Conservation (phyloP, 1,284 basidiomycete species). For the Cryptococcus sp. region DNA sequence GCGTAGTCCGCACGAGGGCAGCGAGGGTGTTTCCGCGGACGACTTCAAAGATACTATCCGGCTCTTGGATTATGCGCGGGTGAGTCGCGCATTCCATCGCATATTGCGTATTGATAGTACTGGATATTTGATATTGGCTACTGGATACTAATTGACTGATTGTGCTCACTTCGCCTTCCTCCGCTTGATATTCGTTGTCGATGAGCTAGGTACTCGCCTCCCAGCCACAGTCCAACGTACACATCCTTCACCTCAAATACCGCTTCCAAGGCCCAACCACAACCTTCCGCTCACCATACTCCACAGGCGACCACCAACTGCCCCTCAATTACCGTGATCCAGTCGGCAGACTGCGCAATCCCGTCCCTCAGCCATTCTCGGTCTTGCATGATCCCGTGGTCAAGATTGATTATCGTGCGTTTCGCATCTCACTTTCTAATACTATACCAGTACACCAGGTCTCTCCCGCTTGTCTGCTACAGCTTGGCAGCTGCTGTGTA, state of each 20-base stretch:
- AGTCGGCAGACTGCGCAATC: constrained; percentile 23
- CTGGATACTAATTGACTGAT: neutral
- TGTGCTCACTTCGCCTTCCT: neutral
- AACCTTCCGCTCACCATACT: constrained; percentile 19
- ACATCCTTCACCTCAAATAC: constrained; percentile 48
- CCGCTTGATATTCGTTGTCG: constrained; percentile 6
- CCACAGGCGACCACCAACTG: constrained; percentile 20
- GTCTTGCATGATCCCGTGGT: constrained; percentile 44
- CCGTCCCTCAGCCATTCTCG: constrained; percentile 45
- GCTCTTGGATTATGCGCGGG: constrained; percentile 46
- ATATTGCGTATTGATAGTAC: neutral
- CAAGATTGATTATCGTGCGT: constrained; percentile 49
- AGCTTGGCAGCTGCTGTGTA: neutral
- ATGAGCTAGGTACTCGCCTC: constrained; percentile 7
- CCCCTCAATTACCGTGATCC: constrained; percentile 26
- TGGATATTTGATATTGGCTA: neutral
- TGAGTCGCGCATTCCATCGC: constrained; percentile 18
- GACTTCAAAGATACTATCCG: constrained; percentile 42
- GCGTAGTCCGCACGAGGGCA: constrained; percentile 42
- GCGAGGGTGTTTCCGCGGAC: constrained; percentile 30
- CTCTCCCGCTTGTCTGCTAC: too few relatives aligned
- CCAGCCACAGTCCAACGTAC: constrained; percentile 30
- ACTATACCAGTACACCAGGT: too few relatives aligned
- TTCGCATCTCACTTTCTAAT: too few relatives aligned
- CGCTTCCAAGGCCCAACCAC: constrained; percentile 31